A percentile compares a stretch with the other conserved stretches of the same genome.
phyloP scores from a whole-genome alignment of 2,329 filamentous ascomycete species.

The Arachnomyces sp. region DNA sequence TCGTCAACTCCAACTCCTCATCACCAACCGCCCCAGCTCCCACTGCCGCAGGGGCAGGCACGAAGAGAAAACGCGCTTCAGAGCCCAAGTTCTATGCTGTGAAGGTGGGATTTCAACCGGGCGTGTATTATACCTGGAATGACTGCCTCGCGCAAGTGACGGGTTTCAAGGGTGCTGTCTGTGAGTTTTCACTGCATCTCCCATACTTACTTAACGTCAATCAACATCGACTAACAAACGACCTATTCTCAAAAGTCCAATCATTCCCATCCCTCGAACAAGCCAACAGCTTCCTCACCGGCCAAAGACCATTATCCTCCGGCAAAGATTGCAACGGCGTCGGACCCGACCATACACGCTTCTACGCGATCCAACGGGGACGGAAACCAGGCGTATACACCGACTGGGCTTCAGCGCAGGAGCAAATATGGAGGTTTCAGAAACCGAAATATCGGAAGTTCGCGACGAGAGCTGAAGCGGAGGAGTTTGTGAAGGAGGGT shows the following conservation, averaged over 20 bases:
- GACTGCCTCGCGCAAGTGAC: conserved; percentile 55
- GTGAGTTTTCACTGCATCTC: conserved; percentile 43
- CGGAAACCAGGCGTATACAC: conserved; percentile 54
- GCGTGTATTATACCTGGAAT: conserved; percentile 55
- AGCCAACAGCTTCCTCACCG: conserved; percentile 67
- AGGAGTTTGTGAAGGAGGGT: conserved; percentile 55
- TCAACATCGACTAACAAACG: conserved; percentile 8
- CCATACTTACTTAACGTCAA: not conserved
- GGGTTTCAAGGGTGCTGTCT: conserved; percentile 57
- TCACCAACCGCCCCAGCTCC: conserved; percentile 19
- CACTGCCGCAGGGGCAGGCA: conserved; percentile 33
- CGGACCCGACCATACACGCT: conserved; percentile 38
- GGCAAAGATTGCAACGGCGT: conserved; percentile 28
- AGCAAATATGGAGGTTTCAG: conserved; percentile 66
- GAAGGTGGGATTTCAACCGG: conserved; percentile 50
- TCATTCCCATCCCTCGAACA: conserved; percentile 66
- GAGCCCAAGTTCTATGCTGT: conserved; percentile 57
- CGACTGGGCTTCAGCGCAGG: conserved; percentile 60
- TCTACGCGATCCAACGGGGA: conserved; percentile 53
- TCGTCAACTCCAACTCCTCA: conserved; percentile 22
- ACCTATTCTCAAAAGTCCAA: conserved; percentile 54
- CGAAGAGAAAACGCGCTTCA: conserved; percentile 48
- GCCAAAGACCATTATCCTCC: conserved; percentile 40
- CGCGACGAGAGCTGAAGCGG: conserved; percentile 59
- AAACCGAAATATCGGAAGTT: conserved; percentile 63